Evolutionary conservation across 495 filamentous ascomycete genomes (phyloP).

Genomic region (Neurospora sp.): DNA sequence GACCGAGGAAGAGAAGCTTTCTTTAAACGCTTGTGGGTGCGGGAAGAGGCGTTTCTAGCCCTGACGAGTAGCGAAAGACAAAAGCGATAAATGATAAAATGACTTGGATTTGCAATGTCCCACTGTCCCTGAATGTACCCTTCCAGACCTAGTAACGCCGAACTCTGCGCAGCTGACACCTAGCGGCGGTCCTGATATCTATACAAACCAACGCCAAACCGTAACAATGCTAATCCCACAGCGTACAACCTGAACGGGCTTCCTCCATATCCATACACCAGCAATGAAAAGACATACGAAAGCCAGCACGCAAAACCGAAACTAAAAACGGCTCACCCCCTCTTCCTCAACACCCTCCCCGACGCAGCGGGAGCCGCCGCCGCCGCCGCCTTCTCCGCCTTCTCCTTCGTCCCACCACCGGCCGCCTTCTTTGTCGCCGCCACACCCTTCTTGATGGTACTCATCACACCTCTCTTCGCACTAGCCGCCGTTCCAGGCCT

Average conservation of each 20-base stretch:
- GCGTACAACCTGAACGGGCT: background rate
- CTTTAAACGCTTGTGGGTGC: background rate
- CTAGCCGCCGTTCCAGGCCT: conserved; percentile 15
- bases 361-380: conserved; percentile 3
- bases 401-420: conserved; percentile 26
- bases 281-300: background rate
- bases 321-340: conserved; percentile 21
- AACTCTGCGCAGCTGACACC: background rate
- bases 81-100: background rate
- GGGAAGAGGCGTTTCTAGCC: too few relatives aligned
- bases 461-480: conserved; percentile 29
- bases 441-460: conserved; percentile 32
- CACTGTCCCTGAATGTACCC: background rate
- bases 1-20: background rate
- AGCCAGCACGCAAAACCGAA: background rate
- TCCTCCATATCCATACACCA: background rate
- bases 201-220: background rate
- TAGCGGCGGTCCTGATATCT: background rate
- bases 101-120: background rate
- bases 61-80: background rate
- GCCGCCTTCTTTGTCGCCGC: conserved; percentile 22
- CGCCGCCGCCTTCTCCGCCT: conserved; percentile 19
- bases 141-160: background rate
- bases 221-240: background rate
- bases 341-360: conserved; percentile 41